phyloP scores from a whole-genome alignment of 257 asterid genomes.

The Rauvolfia tetraphylla region DNA sequence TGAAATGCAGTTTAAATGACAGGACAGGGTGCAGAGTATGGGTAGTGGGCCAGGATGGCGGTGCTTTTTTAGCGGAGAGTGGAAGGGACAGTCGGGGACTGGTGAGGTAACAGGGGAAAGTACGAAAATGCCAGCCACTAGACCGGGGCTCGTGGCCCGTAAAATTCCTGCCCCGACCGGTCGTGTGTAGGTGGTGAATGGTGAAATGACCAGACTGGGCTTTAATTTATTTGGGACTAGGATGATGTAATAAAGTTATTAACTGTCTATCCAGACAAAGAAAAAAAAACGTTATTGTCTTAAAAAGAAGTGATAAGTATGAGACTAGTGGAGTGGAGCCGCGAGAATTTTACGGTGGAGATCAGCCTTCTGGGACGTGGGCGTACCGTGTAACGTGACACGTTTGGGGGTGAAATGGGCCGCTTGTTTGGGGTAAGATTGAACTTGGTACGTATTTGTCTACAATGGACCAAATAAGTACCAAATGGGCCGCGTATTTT shows the following conservation, averaged over 20 bases:
- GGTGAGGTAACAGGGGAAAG: constrained; percentile 4
- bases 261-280: too few relatives aligned
- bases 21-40: not conserved
- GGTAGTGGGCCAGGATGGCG: constrained; percentile 20
- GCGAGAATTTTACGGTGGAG: not conserved
- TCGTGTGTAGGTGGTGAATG: constrained; percentile 10
- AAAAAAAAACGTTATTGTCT: constrained; percentile 13
- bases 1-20: constrained; percentile 16
- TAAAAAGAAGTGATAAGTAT: too few relatives aligned
- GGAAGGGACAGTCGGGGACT: constrained; percentile 18
- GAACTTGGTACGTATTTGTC: not conserved
- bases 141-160: constrained; percentile 35
- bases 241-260: too few relatives aligned
- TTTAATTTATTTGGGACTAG: not conserved
- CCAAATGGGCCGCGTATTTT: not conserved
- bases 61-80: constrained; percentile 24
- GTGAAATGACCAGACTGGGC: constrained; percentile 33
- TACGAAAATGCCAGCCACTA: constrained; percentile 31
- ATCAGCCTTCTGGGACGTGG: constrained; percentile 3
- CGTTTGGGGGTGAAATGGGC: not conserved
- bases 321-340: constrained; percentile 26
- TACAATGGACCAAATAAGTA: not conserved
- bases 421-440: not conserved
- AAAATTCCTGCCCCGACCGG: constrained; percentile 25
- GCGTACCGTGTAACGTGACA: constrained; percentile 3